Percentiles rank a stretch among this genome's conserved stretches.
Evolutionary conservation across 805 yeast species (phyloP).

Genomic region (Starmerella sirachaensis): DNA sequence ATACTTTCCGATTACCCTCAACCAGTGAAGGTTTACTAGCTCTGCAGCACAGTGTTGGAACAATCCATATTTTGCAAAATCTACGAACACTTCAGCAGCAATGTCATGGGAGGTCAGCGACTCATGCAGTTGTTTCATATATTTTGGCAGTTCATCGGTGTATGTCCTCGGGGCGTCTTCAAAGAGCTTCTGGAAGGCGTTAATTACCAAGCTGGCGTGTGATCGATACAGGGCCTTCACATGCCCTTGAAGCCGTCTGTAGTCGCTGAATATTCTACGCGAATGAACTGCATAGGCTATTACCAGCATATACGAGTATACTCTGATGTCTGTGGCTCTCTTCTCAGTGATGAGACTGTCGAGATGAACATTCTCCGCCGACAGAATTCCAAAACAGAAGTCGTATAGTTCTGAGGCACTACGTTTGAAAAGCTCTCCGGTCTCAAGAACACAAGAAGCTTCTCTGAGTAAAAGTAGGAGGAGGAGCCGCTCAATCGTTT

Average conservation of each 20-base stretch:
- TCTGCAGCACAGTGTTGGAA: background rate
- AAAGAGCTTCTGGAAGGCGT: too few relatives aligned
- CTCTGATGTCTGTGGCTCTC: too few relatives aligned
- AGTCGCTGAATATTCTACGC: too few relatives aligned
- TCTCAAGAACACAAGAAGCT: too few relatives aligned
- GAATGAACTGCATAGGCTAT: too few relatives aligned
- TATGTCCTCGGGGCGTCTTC: constrained; percentile 1
- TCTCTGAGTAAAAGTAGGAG: constrained; percentile 20
- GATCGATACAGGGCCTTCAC: too few relatives aligned
- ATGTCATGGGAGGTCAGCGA: constrained; percentile 8
- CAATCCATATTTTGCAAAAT: constrained; percentile 6
- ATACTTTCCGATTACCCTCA: background rate
- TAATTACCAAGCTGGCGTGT: too few relatives aligned
- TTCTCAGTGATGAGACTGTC: too few relatives aligned
- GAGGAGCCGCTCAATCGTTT: constrained; percentile 24
- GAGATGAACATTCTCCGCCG: too few relatives aligned
- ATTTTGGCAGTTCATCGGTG: constrained; percentile 1
- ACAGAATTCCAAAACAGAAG: background rate
- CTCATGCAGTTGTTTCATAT: background rate
- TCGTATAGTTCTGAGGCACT: background rate
- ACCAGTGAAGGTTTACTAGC: constrained; percentile 1
- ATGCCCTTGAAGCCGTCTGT: too few relatives aligned
- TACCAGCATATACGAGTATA: too few relatives aligned
- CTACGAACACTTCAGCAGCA: constrained; percentile 15
- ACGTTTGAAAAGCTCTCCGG: too few relatives aligned